phyloP scores from a whole-genome alignment of 2,329 filamentous ascomycete genomes.

The Alternaria atra region DNA sequence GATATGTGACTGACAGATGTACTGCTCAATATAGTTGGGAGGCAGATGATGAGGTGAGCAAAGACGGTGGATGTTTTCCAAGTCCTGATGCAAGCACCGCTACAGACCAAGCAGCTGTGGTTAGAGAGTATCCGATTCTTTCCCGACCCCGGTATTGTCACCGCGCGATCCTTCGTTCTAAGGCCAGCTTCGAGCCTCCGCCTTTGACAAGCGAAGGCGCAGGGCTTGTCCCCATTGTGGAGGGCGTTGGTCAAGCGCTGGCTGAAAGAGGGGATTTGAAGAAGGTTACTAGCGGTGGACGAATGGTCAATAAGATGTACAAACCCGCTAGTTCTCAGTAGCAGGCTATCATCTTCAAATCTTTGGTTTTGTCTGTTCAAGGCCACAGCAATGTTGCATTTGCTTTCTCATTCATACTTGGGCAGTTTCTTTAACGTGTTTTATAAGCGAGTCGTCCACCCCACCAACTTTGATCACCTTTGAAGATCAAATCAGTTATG shows the following conservation, averaged over 20 bases:
- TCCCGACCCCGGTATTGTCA: not conserved
- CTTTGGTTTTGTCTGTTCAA: not conserved
- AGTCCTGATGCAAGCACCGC: not conserved
- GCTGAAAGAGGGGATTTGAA: not conserved
- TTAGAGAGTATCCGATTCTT: not conserved
- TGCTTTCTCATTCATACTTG: no score
- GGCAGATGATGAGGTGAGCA: no score
- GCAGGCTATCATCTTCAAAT: not conserved
- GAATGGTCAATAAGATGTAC: not conserved
- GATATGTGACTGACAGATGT: not conserved
- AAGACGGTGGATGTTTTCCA: not conserved
- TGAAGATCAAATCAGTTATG: no score
- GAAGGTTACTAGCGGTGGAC: not conserved
- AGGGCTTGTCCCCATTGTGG: not conserved
- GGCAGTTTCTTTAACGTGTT: no score
- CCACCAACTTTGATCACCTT: no score
- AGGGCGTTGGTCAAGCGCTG: not conserved
- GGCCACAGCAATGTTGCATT: not conserved
- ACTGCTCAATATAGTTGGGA: no score
- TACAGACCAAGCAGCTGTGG: not conserved
- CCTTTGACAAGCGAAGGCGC: no score
- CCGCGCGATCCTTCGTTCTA: not conserved
- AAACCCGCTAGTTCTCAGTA: not conserved
- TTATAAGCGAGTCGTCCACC: no score
- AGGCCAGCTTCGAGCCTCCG: not conserved